Conservation (phyloP, 139 green algal genomes). For the Desmodesmus armatus region DNA sequence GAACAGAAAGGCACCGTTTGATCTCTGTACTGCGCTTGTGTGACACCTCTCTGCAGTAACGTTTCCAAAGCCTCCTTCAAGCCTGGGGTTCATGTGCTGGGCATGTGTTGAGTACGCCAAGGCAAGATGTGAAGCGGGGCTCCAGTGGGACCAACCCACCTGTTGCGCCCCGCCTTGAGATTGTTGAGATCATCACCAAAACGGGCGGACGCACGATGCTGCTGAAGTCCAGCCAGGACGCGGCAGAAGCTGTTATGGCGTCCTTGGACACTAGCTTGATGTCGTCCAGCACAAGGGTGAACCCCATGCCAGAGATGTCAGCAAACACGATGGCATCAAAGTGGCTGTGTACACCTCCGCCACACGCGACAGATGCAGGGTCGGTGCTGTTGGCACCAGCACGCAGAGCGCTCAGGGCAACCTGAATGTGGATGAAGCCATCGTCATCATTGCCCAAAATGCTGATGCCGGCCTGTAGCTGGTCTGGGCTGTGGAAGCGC, state of each 20-base stretch:
- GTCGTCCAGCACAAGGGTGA: slow-evolving; percentile 48
- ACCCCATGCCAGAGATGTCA: slow-evolving; percentile 56
- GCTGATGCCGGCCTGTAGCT: neutral
- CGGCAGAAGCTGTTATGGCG: neutral
- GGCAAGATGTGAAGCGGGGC: too few species aligned
- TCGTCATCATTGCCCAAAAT: slow-evolving; percentile 45
- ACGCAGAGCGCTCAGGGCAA: neutral
- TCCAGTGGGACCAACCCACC: too few species aligned
- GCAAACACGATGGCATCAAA: slow-evolving; percentile 58
- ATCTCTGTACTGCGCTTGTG: neutral
- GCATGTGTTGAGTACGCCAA: too few species aligned
- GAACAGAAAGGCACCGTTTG: neutral
- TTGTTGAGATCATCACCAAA: slow-evolving; percentile 26
- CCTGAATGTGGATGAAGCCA: slow-evolving; percentile 58
- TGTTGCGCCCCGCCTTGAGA: too few species aligned
- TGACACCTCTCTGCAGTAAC: neutral
- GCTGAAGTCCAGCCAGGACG: neutral
- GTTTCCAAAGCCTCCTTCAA: neutral
- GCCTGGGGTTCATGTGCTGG: too few species aligned
- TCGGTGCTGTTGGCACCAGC: neutral
- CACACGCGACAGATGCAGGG: neutral
- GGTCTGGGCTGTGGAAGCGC: neutral
- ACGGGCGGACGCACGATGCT: neutral
- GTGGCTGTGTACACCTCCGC: too few species aligned
- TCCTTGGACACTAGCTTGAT: slow-evolving; percentile 18